Base-by-base conservation (phyloP, 1,139 yeast genomes). In the Candida tropicalis region DNA sequence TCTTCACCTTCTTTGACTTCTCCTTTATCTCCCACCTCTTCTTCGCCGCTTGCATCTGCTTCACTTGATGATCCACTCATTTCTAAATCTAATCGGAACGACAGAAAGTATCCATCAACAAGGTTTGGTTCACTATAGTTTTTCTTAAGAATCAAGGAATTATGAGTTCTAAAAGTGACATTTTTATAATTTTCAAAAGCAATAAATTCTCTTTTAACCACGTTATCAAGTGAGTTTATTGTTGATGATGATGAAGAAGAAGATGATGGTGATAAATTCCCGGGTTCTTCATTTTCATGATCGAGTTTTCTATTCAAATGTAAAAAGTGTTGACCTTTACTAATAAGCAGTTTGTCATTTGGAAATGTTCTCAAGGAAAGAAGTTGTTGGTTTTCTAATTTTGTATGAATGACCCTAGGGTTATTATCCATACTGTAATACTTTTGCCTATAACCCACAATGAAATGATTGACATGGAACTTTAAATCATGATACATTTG, bases 401-500 rank as follows among this genome's bases (percentile, higher is more conserved):
- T 68, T 12, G 70, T 53, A 16, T 72, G 71, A 11, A 77, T 63
- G 4, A 76, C 65, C 18, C 66, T 54, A 0, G 74, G 73, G 45
- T 70, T 66, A 22, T 58, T 58, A 29, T 65, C 56, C 26, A 63
- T 57, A 54, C 67, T 70, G 55, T 77, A 75, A 60, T 70, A 73
- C 52, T 65, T 65, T 41, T 70, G 75, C 40, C 67, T 63, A 41
- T 67, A 65, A 39, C 68, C 70, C 18, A 74, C 64, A 39, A 60
- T 59, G 12, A 63, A 55, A 45, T 68, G 70, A 41, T 59, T 62
- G 20, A 63, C 48, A 35, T 59, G 58, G 49, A 59, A 65, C 41
- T 62, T 57, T 11, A 60, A 41, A 23, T 59, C 58, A 42, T 56
- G 64, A 38, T 40, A 46, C n/a, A 44, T 25, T 22, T 40, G 44